Evolutionary conservation across 2,329 filamentous ascomycete genomes (phyloP).

Genomic region (Sarocladiaceae sp.): DNA sequence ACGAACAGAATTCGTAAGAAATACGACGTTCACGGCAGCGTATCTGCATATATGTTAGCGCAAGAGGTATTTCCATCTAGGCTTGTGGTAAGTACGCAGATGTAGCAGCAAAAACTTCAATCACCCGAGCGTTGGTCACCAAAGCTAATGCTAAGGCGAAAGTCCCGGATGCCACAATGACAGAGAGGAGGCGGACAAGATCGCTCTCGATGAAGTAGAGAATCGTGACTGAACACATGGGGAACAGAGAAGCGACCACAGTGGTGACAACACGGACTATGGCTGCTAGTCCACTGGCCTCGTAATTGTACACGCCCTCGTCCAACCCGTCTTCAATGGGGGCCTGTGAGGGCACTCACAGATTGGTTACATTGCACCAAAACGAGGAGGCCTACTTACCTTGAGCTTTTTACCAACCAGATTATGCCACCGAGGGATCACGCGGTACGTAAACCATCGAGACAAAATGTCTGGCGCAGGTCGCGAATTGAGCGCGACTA

Average conservation of each 20-base stretch:
- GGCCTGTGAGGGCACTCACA: background rate
- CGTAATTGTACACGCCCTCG: background rate
- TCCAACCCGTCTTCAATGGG: background rate
- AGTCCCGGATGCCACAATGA: background rate
- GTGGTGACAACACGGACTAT: background rate
- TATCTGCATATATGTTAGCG: background rate
- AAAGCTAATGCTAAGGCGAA: background rate
- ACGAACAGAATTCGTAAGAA: background rate
- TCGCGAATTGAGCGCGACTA: background rate
- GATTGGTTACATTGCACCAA: background rate
- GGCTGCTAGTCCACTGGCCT: background rate
- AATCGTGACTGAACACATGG: background rate
- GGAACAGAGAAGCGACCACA: background rate
- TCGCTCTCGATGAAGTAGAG: background rate
- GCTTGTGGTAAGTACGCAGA: background rate
- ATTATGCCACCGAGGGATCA: background rate
- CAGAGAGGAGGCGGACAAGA: background rate
- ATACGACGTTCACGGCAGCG: background rate
- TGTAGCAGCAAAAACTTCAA: background rate
- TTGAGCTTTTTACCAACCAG: background rate
- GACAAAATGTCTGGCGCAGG: background rate
- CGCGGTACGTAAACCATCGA: background rate
- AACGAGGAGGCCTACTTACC: background rate
- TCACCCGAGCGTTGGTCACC: background rate
- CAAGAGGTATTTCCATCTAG: background rate